These are phyloP conservation scores for Daedalea quercina DNA, from an alignment of 768 basidiomycete genomes.

Conservation along the genomic window DNA sequence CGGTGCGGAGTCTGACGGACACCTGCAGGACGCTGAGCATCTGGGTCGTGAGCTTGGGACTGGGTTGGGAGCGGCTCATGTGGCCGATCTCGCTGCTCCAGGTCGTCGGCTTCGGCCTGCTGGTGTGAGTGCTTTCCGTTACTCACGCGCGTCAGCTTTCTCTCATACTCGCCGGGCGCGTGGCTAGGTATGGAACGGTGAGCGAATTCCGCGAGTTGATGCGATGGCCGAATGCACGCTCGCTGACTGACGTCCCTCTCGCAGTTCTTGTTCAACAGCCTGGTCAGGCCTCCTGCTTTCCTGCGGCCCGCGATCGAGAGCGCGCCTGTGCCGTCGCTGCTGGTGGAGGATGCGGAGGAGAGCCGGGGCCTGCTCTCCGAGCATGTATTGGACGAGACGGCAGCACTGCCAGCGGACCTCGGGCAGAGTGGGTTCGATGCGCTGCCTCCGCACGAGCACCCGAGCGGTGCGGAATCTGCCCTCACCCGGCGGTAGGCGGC, in stretches of 20 bases:
- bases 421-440: conserved; percentile 85
- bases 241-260: conserved; percentile 7
- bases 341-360: conserved; percentile 23
- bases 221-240: conserved; percentile 14
- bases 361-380: conserved; percentile 43
- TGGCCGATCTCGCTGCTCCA: conserved; percentile 82
- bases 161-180: conserved; percentile 1
- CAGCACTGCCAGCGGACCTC: conserved; percentile 72
- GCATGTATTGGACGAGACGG: conserved; percentile 75
- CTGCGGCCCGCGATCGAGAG: conserved; percentile 36
- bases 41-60: conserved; percentile 83
- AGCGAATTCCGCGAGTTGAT: not conserved
- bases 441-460: conserved; percentile 35
- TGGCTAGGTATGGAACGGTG: conserved; percentile 76
- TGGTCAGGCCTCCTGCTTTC: conserved; percentile 64
- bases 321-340: conserved; percentile 3
- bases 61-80: conserved; percentile 86
- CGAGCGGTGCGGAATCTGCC: not conserved
- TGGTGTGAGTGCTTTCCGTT: conserved; percentile 66
- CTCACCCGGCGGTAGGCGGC: not conserved
- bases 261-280: conserved; percentile 86
- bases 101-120: conserved; percentile 75
- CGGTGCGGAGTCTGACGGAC: conserved; percentile 86
- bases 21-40: conserved; percentile 95
- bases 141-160: conserved; percentile 3